Evolutionary conservation across 192 early-diverging fungal species (phyloP).

Genomic region (Backusella parvicylindrica): DNA sequence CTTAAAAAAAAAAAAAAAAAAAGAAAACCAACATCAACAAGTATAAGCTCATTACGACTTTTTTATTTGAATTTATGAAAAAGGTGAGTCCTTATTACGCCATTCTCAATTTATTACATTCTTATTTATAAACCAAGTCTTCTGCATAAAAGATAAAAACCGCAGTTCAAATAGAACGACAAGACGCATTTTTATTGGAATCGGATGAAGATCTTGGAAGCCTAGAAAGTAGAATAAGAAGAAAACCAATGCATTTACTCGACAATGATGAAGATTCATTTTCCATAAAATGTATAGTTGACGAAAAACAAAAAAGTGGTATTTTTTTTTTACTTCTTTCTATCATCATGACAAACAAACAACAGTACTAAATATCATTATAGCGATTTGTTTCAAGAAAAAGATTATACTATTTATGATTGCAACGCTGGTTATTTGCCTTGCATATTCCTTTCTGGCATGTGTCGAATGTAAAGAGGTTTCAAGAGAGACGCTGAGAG

Average conservation of each 20-base stretch:
- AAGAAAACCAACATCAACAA: too few relatives aligned
- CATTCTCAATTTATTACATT: not conserved
- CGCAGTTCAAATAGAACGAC: not conserved
- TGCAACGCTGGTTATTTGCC: not conserved
- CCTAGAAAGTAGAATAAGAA: not conserved
- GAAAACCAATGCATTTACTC: not conserved
- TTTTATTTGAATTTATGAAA: not conserved
- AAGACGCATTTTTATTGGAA: not conserved
- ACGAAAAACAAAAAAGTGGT: not conserved
- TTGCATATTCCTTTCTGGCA: not conserved
- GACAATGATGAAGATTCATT: not conserved
- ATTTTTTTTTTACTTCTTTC: not conserved
- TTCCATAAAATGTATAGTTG: not conserved
- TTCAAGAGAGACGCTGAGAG: not conserved
- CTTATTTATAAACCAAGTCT: not conserved
- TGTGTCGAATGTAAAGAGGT: not conserved
- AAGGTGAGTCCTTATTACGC: not conserved
- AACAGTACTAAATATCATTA: not conserved
- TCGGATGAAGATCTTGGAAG: not conserved
- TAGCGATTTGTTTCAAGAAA: not conserved
- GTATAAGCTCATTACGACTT: too few relatives aligned
- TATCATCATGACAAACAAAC: not conserved
- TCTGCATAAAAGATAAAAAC: conserved; percentile 1
- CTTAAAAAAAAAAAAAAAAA: too few relatives aligned
- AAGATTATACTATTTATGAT: not conserved